Conservation (phyloP, 768 basidiomycete genomes). For the Daedaleopsis nitida region DNA sequence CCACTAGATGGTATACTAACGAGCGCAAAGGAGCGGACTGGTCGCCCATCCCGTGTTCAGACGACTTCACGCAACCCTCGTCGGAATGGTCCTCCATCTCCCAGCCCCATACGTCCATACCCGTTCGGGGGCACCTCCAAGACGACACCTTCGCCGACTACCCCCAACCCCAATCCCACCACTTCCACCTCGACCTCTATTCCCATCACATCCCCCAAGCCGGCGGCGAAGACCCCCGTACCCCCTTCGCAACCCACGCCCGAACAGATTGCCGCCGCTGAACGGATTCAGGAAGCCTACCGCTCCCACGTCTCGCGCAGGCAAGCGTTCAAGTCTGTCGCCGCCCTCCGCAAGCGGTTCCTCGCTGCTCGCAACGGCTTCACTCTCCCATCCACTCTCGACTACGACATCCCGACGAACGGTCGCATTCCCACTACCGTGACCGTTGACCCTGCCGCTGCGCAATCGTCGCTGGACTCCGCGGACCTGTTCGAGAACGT, state of each 20-base stretch:
- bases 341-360: conserved; percentile 45
- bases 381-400: conserved; percentile 45
- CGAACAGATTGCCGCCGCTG: conserved; percentile 35
- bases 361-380: conserved; percentile 44
- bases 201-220: conserved; percentile 15
- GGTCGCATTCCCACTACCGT: conserved; percentile 13
- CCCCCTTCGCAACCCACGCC: conserved; percentile 15
- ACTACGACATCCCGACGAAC: conserved; percentile 37
- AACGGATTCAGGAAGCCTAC: conserved; percentile 48
- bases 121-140: conserved; percentile 2
- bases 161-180: conserved; percentile 11
- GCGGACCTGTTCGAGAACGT: conserved; percentile 12
- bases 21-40: conserved; percentile 1
- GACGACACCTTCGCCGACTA: background rate
- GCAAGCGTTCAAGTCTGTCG: conserved; percentile 42
- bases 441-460: conserved; percentile 34
- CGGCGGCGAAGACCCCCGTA: background rate
- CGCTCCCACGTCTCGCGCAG: conserved; percentile 39
- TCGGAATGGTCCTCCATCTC: conserved; percentile 1
- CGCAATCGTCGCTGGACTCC: conserved; percentile 10
- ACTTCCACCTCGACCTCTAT: conserved; percentile 6
- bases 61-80: background rate
- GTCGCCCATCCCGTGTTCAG: conserved; percentile 14
- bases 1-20: background rate
- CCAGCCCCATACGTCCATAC: conserved; percentile 5